These are phyloP conservation scores for Forsythia suspensa DNA, from an alignment of 257 asterid species.

Conservation along the genomic window DNA sequence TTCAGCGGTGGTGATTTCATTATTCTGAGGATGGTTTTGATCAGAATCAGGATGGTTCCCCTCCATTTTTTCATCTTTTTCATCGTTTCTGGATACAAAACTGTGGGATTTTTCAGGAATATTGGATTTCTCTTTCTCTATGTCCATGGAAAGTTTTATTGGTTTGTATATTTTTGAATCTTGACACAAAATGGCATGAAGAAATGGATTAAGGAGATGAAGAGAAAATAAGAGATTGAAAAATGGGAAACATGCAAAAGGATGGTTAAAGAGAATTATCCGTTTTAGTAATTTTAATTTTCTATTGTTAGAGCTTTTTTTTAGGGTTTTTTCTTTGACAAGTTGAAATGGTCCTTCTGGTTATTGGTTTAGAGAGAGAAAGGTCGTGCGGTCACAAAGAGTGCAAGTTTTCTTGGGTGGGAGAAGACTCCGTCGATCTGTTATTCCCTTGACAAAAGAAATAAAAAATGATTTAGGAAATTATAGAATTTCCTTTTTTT, in stretches of 20 bases:
- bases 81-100: slow-evolving; percentile 1
- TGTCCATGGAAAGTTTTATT: slow-evolving; percentile 38
- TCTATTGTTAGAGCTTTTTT: not conserved
- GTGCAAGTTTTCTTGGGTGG: slow-evolving; percentile 20
- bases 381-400: slow-evolving; percentile 4
- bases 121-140: slow-evolving; percentile 45
- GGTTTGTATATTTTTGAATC: not conserved
- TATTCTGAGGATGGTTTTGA: slow-evolving; percentile 14
- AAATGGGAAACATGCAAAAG: slow-evolving; percentile 29
- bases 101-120: slow-evolving; percentile 23
- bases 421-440: slow-evolving; percentile 26
- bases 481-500: no score
- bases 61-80: not conserved
- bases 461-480: no score
- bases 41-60: not conserved
- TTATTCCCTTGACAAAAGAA: not conserved
- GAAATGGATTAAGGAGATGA: not conserved
- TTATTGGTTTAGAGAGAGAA: slow-evolving; percentile 22
- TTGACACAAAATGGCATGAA: slow-evolving; percentile 8
- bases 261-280: slow-evolving; percentile 32
- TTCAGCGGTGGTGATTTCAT: not conserved
- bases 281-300: not conserved
- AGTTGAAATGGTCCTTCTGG: slow-evolving; percentile 43
- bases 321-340: not conserved
- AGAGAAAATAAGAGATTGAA: not conserved